Evolutionary conservation across 2,329 filamentous ascomycete species (phyloP).

Genomic region (Pseudogymnoascus sp.): DNA sequence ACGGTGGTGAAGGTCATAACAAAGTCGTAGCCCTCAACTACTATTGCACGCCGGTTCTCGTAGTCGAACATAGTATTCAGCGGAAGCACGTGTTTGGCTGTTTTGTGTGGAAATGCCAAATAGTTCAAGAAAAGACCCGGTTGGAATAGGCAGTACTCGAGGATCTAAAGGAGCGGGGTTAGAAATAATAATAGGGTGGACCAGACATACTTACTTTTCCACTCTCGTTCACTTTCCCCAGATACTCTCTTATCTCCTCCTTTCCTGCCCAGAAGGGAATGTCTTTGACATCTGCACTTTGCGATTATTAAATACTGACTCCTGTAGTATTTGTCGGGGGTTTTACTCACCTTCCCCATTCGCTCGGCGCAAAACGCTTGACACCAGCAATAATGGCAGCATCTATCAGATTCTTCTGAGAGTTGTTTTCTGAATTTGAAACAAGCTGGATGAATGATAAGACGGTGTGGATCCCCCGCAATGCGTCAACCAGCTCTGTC

Average conservation of each 20-base stretch:
- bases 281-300: slow-evolving; percentile 24
- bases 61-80: slow-evolving; percentile 27
- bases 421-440: slow-evolving; percentile 18
- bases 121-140: slow-evolving; percentile 42
- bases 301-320: slow-evolving; percentile 9
- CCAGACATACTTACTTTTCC: slow-evolving; percentile 24
- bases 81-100: slow-evolving; percentile 29
- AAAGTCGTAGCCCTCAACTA: slow-evolving; percentile 34
- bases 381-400: slow-evolving; percentile 32
- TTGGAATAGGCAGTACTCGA: slow-evolving; percentile 44
- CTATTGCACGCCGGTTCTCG: slow-evolving; percentile 32
- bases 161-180: slow-evolving; percentile 24
- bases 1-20: slow-evolving; percentile 37
- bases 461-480: slow-evolving; percentile 42
- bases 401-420: slow-evolving; percentile 35
- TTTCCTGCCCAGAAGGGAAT: slow-evolving; percentile 34
- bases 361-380: slow-evolving; percentile 34
- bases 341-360: slow-evolving; percentile 20
- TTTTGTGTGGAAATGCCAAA: slow-evolving; percentile 36
- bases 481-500: slow-evolving; percentile 26
- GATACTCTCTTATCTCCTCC: slow-evolving; percentile 31
- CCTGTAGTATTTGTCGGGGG: background rate
- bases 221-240: slow-evolving; percentile 34
- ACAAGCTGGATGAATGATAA: slow-evolving; percentile 36
- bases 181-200: background rate